Evolutionary conservation across 805 yeast species (phyloP).

Genomic region (Pichia gijzeniarum): DNA sequence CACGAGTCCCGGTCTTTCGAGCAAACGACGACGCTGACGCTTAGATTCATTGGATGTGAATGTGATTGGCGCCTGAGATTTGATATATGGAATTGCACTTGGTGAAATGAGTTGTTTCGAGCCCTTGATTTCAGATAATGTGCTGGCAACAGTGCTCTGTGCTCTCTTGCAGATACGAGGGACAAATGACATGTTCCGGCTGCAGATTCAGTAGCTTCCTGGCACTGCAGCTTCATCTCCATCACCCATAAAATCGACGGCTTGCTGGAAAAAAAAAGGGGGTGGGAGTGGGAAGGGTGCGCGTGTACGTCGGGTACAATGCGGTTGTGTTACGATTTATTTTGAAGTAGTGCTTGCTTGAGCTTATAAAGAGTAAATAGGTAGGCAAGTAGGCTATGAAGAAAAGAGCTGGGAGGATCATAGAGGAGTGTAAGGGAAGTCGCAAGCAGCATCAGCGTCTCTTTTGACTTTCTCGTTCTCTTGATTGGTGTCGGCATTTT

Average conservation of each 20-base stretch:
- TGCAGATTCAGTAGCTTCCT: no score
- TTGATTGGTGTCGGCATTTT: slow-evolving; percentile 13
- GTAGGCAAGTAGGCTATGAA: background rate
- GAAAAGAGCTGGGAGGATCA: background rate
- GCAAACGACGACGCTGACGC: slow-evolving; percentile 64
- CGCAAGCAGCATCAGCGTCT: slow-evolving; percentile 1
- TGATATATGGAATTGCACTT: slow-evolving; percentile 43
- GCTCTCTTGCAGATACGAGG: slow-evolving; percentile 5
- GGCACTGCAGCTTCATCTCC: no score
- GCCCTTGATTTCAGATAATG: background rate
- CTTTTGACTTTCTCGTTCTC: slow-evolving; percentile 5
- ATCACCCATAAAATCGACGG: no score
- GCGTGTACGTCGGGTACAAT: slow-evolving; percentile 1
- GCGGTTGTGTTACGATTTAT: slow-evolving; percentile 1
- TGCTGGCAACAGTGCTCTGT: slow-evolving; percentile 8
- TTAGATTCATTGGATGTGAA: slow-evolving; percentile 65
- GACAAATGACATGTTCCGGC: background rate
- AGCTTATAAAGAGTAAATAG: background rate
- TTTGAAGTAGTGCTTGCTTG: no score
- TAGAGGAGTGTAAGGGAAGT: slow-evolving; percentile 6
- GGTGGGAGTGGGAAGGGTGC: background rate
- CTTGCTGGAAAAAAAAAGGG: background rate
- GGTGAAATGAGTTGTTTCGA: slow-evolving; percentile 35
- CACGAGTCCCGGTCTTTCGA: slow-evolving; percentile 74
- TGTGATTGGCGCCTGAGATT: slow-evolving; percentile 43